Evolutionary conservation across 495 filamentous ascomycete genomes (phyloP).

Genomic region (Neurospora sp.): DNA sequence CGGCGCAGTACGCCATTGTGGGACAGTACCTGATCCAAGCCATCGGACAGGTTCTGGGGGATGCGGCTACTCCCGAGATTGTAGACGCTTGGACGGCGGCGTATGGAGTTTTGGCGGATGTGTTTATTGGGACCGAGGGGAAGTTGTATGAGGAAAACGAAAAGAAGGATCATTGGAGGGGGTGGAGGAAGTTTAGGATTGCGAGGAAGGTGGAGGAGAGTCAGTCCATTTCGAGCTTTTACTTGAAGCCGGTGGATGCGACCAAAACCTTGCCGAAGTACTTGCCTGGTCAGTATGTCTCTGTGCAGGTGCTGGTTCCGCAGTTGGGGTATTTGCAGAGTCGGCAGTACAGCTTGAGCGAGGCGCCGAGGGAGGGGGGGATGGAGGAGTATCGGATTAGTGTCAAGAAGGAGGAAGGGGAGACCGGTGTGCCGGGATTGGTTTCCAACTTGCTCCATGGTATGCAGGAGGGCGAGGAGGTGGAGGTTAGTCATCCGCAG

Average conservation of each 20-base stretch:
- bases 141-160: constrained; percentile 47
- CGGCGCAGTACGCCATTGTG: constrained; percentile 60
- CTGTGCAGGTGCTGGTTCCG: constrained; percentile 47
- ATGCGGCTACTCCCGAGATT: constrained; percentile 55
- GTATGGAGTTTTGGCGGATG: constrained; percentile 52
- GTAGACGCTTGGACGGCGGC: constrained; percentile 56
- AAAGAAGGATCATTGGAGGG: constrained; percentile 38
- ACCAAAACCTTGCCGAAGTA: too few species aligned
- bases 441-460: constrained; percentile 63
- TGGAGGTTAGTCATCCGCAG: constrained; percentile 57
- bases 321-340: constrained; percentile 50
- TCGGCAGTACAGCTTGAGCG: constrained; percentile 63
- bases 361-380: constrained; percentile 35
- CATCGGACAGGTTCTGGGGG: constrained; percentile 56
- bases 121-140: constrained; percentile 55
- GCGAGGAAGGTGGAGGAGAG: constrained; percentile 49
- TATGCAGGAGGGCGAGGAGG: constrained; percentile 44
- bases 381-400: constrained; percentile 55
- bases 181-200: constrained; percentile 60
- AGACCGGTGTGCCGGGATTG: constrained; percentile 42
- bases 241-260: constrained; percentile 54
- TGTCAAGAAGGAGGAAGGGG: constrained; percentile 52
- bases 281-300: constrained; percentile 63
- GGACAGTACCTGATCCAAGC: constrained; percentile 57
- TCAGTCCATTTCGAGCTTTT: constrained; percentile 52